Evolutionary conservation across 129 eudicot species (phyloP), one percentile per base, ranked within the genome.

Genomic region (Gnaphalium uliginosum): DNA sequence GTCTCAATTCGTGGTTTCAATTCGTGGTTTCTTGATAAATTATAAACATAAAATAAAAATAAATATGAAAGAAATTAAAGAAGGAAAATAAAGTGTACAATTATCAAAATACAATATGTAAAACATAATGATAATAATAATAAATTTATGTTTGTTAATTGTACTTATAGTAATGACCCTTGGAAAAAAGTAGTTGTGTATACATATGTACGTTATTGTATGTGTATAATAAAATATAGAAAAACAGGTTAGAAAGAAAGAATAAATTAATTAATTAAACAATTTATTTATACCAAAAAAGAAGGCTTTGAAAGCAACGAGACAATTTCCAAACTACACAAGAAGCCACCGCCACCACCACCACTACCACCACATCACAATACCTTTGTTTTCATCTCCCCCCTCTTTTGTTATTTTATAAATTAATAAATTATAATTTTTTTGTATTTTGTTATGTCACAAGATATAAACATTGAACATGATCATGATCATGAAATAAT

Each of bases 251-350:
- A 74, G 27, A 46, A 63, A 72, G 67, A 62, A 23, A 53, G 73
- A 71, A 64, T n/a, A 51, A 72, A 66, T 56, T 21, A 56, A 73
- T 41, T 21, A 63, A 51, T 18, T 63, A 18, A 6, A 2, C 11
- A 15, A 4, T 51, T 51, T 51, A 50, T 50, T 53, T 17, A 15
- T 53, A 53, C 23, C 2, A 6, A 18, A 60, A 77, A 27, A 24
- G 65, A 66, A 41, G 62, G 67, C 88, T 39, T 85, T 76, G 96
- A 85, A 72, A 87, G 87, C 88, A 83, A 87, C 89, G 83, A 73
- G 79, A 72, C 48, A 72, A 33, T 81, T 81, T 80, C 71, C 70
- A 76, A 66, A 81, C 66, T 62, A 57, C 73, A 66, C 72, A 61
- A 82, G 59, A 71, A 76, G 73, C 79, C 74, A 85, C 79, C 73